A percentile compares a stretch with the other conserved stretches of the same genome.
Evolutionary conservation across 345 rosid species (phyloP).

Genomic region (Melaleuca quinquenervia): DNA sequence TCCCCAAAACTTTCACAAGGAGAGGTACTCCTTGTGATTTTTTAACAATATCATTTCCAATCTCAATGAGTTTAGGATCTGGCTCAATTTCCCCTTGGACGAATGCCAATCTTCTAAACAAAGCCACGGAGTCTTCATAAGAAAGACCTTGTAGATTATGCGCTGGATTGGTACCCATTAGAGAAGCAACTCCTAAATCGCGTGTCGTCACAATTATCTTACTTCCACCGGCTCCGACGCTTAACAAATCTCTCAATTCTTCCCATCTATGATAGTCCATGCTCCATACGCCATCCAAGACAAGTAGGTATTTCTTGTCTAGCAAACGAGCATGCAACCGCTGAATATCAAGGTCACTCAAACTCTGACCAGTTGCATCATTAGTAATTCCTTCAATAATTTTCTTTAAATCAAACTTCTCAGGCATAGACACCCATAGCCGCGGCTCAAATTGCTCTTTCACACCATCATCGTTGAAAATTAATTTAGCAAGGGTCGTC

Average conservation of each 20-base stretch:
- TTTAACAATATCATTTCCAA: neutral
- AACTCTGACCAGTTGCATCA: accelerated
- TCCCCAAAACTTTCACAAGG: neutral
- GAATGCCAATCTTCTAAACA: neutral
- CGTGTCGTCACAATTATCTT: no score
- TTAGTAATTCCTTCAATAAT: neutral
- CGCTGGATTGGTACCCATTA: no score
- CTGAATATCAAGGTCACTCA: neutral
- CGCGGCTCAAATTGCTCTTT: neutral
- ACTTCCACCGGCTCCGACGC: no score
- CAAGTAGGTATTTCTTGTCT: neutral
- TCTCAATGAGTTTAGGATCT: neutral
- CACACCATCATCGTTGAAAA: neutral
- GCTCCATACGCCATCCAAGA: neutral
- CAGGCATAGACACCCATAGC: neutral
- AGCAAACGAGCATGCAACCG: accelerated
- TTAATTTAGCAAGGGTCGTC: neutral
- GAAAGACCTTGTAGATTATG: no score
- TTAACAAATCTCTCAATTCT: neutral
- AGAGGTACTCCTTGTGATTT: neutral
- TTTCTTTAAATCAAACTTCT: neutral
- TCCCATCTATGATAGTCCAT: neutral
- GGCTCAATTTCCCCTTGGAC: neutral
- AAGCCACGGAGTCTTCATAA: no score
- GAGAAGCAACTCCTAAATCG: no score